Conservation (phyloP, 2,329 filamentous ascomycete species). For the Venturia aucupariae region DNA sequence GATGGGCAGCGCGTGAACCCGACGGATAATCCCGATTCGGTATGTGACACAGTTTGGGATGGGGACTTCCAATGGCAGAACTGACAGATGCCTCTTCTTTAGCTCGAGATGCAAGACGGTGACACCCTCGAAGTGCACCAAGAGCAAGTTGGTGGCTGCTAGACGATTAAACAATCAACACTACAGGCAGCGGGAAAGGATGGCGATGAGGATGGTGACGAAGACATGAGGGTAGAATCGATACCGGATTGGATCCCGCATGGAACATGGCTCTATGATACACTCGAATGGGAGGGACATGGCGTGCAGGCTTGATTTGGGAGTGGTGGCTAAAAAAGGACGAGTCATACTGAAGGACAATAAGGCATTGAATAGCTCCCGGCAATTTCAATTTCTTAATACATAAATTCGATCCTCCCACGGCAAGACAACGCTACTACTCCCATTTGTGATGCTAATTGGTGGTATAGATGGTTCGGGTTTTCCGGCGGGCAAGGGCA, state of each 20-base stretch:
- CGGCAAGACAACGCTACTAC: background rate
- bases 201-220: background rate
- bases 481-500: background rate
- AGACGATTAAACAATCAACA: background rate
- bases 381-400: background rate
- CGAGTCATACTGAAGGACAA: background rate
- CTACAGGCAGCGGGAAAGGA: too few species aligned
- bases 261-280: background rate
- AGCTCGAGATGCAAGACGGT: slow-evolving; percentile 92
- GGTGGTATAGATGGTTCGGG: background rate
- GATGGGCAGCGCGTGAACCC: slow-evolving; percentile 89
- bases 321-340: background rate
- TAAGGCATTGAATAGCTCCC: background rate
- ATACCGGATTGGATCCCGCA: background rate
- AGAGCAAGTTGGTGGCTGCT: slow-evolving; percentile 79
- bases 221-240: background rate
- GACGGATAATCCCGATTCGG: slow-evolving; percentile 81
- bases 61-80: background rate
- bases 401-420: background rate
- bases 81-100: background rate
- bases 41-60: slow-evolving; percentile 42
- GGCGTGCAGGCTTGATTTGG: background rate
- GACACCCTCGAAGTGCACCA: slow-evolving; percentile 96
- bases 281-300: background rate
- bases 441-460: background rate